These are phyloP conservation scores for Elsinoe fawcettii DNA, from an alignment of 2,329 filamentous ascomycete genomes.

Conservation along the genomic window DNA sequence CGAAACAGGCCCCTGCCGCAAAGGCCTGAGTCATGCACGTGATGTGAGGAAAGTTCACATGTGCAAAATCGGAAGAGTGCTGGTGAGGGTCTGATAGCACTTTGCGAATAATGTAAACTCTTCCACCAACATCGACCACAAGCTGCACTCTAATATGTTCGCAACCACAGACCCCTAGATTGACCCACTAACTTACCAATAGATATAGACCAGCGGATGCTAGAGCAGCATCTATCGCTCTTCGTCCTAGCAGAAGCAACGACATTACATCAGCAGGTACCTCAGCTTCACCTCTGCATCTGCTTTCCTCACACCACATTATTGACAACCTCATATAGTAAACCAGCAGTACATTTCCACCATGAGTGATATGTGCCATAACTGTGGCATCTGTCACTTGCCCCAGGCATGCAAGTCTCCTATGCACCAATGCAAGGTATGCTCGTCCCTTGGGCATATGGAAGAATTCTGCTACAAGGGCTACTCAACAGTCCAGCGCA, in stretches of 20 bases:
- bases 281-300: too few relatives aligned
- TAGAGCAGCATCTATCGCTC: too few relatives aligned
- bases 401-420: neutral
- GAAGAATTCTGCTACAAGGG: slow-evolving; percentile 17
- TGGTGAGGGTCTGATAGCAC: neutral
- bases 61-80: neutral
- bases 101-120: neutral
- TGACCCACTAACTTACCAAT: too few relatives aligned
- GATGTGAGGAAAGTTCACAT: neutral
- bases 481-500: neutral
- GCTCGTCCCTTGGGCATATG: slow-evolving; percentile 14
- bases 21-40: slow-evolving; percentile 9
- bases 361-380: slow-evolving; percentile 18
- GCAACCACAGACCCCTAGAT: neutral
- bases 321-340: too few relatives aligned
- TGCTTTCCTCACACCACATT: too few relatives aligned
- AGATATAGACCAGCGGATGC: too few relatives aligned
- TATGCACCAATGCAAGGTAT: slow-evolving; percentile 6
- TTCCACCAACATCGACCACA: too few relatives aligned
- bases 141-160: neutral
- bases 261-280: too few relatives aligned
- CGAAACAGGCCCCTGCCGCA: slow-evolving; percentile 14
- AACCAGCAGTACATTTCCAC: neutral
- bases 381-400: slow-evolving; percentile 13
- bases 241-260: too few relatives aligned